phyloP scores from a whole-genome alignment of 2,329 filamentous ascomycete genomes.

The Gyromitra esculenta region DNA sequence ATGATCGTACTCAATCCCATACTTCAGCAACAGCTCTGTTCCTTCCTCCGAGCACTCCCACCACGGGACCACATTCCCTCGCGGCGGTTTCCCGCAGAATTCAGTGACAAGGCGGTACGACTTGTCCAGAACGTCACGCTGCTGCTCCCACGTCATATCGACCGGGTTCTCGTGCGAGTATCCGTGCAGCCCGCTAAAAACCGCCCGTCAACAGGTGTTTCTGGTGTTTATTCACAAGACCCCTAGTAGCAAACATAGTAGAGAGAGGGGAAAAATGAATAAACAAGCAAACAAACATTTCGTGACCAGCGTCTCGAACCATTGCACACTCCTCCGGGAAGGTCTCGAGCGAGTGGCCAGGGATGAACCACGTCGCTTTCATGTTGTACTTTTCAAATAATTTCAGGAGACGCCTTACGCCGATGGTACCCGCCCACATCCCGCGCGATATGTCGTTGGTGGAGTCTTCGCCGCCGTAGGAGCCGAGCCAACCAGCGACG shows the following conservation, averaged over 20 bases:
- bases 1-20: conserved; percentile 77
- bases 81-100: conserved; percentile 73
- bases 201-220: not conserved
- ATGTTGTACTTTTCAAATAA: conserved; percentile 77
- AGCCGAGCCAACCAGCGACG: conserved; percentile 79
- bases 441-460: conserved; percentile 72
- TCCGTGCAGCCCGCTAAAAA: conserved; percentile 71
- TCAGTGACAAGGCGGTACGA: conserved; percentile 76
- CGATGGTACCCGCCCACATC: conserved; percentile 75
- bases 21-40: conserved; percentile 71
- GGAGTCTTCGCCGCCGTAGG: conserved; percentile 77
- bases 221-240: too few species aligned
- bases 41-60: conserved; percentile 78
- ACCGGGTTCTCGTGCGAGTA: conserved; percentile 79
- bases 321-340: conserved; percentile 73
- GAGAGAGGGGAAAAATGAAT: too few species aligned
- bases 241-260: conserved; percentile 59
- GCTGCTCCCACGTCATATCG: conserved; percentile 78
- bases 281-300: conserved; percentile 66
- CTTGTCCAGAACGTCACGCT: conserved; percentile 77
- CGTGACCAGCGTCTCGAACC: conserved; percentile 72
- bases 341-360: conserved; percentile 71
- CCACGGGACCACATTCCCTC: conserved; percentile 78
- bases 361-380: conserved; percentile 74
- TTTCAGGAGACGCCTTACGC: conserved; percentile 73